A percentile compares a stretch with the other conserved stretches of the same genome.
Evolutionary conservation across 2,329 filamentous ascomycete species (phyloP).

Genomic region (Trichoderma aggressivum): DNA sequence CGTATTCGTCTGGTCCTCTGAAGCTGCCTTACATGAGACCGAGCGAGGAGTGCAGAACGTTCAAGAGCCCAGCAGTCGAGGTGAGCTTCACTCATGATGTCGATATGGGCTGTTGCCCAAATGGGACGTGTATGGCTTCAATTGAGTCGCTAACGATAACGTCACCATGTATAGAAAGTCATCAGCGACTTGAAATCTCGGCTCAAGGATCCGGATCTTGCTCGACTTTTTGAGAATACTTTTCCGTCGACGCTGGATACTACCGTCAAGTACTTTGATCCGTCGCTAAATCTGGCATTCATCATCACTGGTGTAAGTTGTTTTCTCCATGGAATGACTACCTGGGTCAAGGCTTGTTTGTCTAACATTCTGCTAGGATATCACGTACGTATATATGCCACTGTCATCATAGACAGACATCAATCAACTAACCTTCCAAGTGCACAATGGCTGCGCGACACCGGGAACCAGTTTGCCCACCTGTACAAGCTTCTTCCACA

Average conservation of each 20-base stretch:
- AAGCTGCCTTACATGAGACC: slow-evolving; percentile 29
- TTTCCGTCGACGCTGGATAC: slow-evolving; percentile 82
- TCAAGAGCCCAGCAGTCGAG: slow-evolving; percentile 29
- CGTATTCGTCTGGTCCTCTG: slow-evolving; percentile 24
- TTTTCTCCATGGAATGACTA: slow-evolving; percentile 49
- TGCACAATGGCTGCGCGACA: slow-evolving; percentile 73
- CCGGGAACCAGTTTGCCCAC: slow-evolving; percentile 69
- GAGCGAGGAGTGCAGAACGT: slow-evolving; percentile 27
- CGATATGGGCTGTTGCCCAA: not conserved
- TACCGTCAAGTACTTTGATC: slow-evolving; percentile 71
- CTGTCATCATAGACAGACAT: not conserved
- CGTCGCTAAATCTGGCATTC: slow-evolving; percentile 65
- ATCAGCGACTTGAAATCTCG: slow-evolving; percentile 36
- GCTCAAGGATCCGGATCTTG: slow-evolving; percentile 59
- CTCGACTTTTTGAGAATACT: slow-evolving; percentile 77
- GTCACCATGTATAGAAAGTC: slow-evolving; percentile 24
- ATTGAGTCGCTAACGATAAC: not conserved
- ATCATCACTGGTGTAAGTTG: slow-evolving; percentile 77
- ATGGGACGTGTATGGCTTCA: not conserved
- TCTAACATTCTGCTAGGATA: slow-evolving; percentile 22
- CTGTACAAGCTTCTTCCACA: slow-evolving; percentile 59
- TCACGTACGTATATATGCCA: slow-evolving; percentile 22
- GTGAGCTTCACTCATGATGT: slow-evolving; percentile 11
- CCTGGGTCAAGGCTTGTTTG: slow-evolving; percentile 38
- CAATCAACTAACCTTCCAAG: slow-evolving; percentile 9